Base-by-base conservation (phyloP, 2,329 filamentous ascomycete genomes). In the Penicillium freii region DNA sequence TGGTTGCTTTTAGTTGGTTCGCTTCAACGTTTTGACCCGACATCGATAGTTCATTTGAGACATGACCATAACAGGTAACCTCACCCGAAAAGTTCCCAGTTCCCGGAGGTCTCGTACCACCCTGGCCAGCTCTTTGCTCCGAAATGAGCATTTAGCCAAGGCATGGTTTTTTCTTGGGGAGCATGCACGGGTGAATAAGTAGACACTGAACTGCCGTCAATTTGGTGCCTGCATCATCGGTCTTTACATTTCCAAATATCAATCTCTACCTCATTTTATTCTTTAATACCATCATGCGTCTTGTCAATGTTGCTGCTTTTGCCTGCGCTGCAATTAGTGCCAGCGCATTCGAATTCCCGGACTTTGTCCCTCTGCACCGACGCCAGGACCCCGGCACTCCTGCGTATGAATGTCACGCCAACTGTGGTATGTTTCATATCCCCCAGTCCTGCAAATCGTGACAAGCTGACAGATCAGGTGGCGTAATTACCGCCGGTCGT, bases 371-470 rank as follows among this genome's bases (percentile, higher is more conserved):
- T n/a, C 34, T 62, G 46, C 27, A 44, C 5, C 49, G 50, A 21
- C 54, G 55, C 34, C 55, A 34, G 49, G 59, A 19, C 5, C 68
- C 67, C 1, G 71, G 68, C 7, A 70, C 66, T 25, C 67, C 69
- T 5, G 58, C 67, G n/a, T 74, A 74, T 51, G 64, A 74, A 3
- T 74, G 72, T 31, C 72, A 74, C 49, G 65, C 66, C 10, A 63
- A 70, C 51, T 75, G 72, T 56, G 72, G 72, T 75, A 64, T 34
- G 65, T 59, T 10, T 17, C 4, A 33, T 21, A 17, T 10, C 11
- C 44, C 10, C 4, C 9, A 21, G 9, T 31, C 23, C 23, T 45
- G 1, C 27, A 31, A 19, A 15, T 11, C 4, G 23, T 10, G 11
- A 46, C 19, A 21, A 21, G 3, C 44, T 46, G 19, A 46, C 29